Conservation (phyloP, 2,329 filamentous ascomycete genomes). For the Pseudonectria buxi region DNA sequence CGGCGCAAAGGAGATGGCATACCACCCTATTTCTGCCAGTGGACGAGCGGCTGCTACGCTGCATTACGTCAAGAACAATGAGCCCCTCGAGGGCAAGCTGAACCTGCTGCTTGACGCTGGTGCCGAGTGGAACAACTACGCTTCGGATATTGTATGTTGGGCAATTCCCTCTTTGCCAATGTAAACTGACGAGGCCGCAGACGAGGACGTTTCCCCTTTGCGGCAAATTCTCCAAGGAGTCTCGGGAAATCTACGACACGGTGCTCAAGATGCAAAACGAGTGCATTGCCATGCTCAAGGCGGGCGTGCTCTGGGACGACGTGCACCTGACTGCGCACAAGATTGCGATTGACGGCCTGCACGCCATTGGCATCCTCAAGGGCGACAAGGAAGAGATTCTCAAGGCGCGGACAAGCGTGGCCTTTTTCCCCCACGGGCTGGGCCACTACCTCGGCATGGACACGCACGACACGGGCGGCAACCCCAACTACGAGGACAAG, state of each 20-base stretch:
- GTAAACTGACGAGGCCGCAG: too few species aligned
- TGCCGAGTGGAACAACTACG: constrained; percentile 67
- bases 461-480: constrained; percentile 79
- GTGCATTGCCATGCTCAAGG: constrained; percentile 65
- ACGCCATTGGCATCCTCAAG: constrained; percentile 67
- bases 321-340: constrained; percentile 74
- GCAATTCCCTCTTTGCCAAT: too few species aligned
- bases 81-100: constrained; percentile 62
- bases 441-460: constrained; percentile 92
- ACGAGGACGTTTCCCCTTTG: constrained; percentile 82
- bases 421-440: constrained; percentile 87
- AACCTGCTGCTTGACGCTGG: constrained; percentile 83
- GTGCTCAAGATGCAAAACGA: constrained; percentile 83
- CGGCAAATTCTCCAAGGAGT: constrained; percentile 63
- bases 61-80: constrained; percentile 79
- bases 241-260: constrained; percentile 69
- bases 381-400: constrained; percentile 66
- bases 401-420: constrained; percentile 69
- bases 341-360: constrained; percentile 73
- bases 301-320: constrained; percentile 72
- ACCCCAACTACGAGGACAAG: constrained; percentile 68
- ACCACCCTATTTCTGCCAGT: constrained; percentile 76
- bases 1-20: constrained; percentile 76
- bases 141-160: constrained; percentile 53
- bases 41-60: constrained; percentile 77